Conservation (phyloP, 1,284 basidiomycete genomes). For the Grifola frondosa region DNA sequence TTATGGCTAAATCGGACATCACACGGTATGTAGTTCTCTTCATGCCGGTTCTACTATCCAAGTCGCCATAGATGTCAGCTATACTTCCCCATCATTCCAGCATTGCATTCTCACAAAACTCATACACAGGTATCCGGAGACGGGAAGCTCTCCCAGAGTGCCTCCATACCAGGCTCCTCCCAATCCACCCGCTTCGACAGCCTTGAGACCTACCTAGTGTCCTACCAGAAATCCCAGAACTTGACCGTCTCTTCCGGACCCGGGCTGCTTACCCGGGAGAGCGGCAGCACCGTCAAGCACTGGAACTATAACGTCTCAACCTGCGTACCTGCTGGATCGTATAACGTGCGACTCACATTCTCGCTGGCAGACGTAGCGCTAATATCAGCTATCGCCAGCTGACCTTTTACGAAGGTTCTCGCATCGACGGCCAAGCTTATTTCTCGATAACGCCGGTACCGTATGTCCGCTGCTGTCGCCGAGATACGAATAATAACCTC, state of each 20-base stretch:
- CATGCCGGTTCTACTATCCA: slow-evolving; percentile 38
- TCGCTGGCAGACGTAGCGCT: neutral
- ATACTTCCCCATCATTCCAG: neutral
- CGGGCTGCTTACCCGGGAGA: slow-evolving; percentile 39
- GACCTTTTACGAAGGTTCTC: slow-evolving; percentile 49
- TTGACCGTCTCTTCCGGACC: slow-evolving; percentile 46
- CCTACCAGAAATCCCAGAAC: slow-evolving; percentile 41
- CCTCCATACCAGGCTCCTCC: slow-evolving; percentile 39
- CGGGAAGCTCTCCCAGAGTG: slow-evolving; percentile 41
- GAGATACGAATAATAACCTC: neutral
- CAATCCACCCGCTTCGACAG: slow-evolving; percentile 42
- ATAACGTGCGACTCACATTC: slow-evolving; percentile 41
- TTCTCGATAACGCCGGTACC: slow-evolving; percentile 48
- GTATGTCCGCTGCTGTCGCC: slow-evolving; percentile 9
- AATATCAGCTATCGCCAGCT: slow-evolving; percentile 30
- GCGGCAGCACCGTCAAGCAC: slow-evolving; percentile 49
- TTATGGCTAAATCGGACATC: neutral
- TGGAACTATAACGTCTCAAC: slow-evolving; percentile 43
- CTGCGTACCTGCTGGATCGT: slow-evolving; percentile 45
- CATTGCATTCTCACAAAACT: neutral
- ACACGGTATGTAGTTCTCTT: slow-evolving; percentile 20
- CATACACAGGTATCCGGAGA: slow-evolving; percentile 45
- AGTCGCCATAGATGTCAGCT: slow-evolving; percentile 46
- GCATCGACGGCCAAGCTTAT: slow-evolving; percentile 37
- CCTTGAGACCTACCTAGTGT: slow-evolving; percentile 51